Conservation (phyloP, 768 basidiomycete species). For the Pleurotus salmoneostramineus region DNA sequence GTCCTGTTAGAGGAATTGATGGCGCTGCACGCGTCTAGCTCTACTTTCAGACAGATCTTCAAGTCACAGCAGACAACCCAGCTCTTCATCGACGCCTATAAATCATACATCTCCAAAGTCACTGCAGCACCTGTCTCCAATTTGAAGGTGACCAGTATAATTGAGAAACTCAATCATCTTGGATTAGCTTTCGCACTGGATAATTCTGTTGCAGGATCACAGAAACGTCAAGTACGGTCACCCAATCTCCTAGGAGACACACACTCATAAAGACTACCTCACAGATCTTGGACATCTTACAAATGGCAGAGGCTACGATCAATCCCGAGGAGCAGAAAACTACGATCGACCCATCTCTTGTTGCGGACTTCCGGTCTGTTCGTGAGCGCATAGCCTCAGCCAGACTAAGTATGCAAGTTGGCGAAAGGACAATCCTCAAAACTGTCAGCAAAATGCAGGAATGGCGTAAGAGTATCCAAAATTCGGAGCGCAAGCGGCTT, state of each 20-base stretch:
- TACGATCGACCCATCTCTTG: constrained; percentile 48
- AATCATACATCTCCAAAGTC: constrained; percentile 45
- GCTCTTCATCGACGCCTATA: constrained; percentile 62
- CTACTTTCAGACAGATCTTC: constrained; percentile 70
- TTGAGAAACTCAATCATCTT: constrained; percentile 71
- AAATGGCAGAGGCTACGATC: constrained; percentile 47
- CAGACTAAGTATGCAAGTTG: constrained; percentile 58
- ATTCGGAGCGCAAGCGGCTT: constrained; percentile 67
- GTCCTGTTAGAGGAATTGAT: constrained; percentile 66
- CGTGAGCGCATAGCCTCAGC: constrained; percentile 52
- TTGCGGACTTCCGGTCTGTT: constrained; percentile 48
- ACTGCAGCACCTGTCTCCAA: constrained; percentile 33
- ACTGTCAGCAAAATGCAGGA: constrained; percentile 60
- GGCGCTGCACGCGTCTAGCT: constrained; percentile 58
- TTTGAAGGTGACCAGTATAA: constrained; percentile 43
- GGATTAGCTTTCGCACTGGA: constrained; percentile 66
- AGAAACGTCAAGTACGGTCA: constrained; percentile 65
- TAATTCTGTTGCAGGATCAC: constrained; percentile 51
- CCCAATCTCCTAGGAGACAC: background rate
- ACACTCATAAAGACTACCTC: background rate
- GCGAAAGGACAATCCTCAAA: constrained; percentile 60
- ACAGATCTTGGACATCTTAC: constrained; percentile 1
- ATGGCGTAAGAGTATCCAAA: constrained; percentile 68
- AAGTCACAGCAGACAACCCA: constrained; percentile 68
- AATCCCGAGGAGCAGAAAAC: constrained; percentile 46